These are phyloP conservation scores for Monosporozyma yasuniensis DNA, from an alignment of 805 yeast genomes.

Conservation along the genomic window DNA sequence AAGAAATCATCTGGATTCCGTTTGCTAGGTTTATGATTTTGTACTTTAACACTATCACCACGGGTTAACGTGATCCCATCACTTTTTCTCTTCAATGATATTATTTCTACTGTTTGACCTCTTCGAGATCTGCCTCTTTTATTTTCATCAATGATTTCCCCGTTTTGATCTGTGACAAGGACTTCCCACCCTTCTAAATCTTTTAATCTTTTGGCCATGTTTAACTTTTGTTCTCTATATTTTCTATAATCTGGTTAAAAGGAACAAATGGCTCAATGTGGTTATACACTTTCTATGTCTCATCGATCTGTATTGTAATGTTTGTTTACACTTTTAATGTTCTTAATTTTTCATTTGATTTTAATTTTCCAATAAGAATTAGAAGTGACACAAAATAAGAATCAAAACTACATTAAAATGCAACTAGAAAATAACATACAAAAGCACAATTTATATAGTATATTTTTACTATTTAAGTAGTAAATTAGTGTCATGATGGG, in stretches of 20 bases:
- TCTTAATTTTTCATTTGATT: not conserved
- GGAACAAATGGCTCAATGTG: not conserved
- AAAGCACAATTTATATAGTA: too few species aligned
- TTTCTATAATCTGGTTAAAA: not conserved
- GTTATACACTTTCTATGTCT: not conserved
- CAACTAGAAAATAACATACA: too few species aligned
- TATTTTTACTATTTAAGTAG: too few species aligned
- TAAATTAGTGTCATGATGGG: too few species aligned
- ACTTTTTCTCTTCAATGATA: slow-evolving; percentile 30
- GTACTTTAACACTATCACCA: slow-evolving; percentile 43
- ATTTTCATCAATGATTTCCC: slow-evolving; percentile 9
- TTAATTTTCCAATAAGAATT: not conserved
- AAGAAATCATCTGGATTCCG: not conserved
- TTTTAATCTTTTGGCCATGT: slow-evolving; percentile 15
- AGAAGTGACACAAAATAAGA: not conserved
- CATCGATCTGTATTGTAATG: not conserved
- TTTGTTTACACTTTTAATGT: not conserved
- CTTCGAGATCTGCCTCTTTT: slow-evolving; percentile 11
- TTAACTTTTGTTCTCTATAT: not conserved
- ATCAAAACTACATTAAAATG: too few species aligned
- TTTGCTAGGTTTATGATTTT: slow-evolving; percentile 12
- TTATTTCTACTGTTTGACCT: slow-evolving; percentile 4
- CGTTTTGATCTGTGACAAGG: slow-evolving; percentile 14
- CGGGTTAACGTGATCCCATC: slow-evolving; percentile 39
- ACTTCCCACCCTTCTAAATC: slow-evolving; percentile 21